phyloP scores from a whole-genome alignment of 805 yeast species.

The Myxozyma geophila region DNA sequence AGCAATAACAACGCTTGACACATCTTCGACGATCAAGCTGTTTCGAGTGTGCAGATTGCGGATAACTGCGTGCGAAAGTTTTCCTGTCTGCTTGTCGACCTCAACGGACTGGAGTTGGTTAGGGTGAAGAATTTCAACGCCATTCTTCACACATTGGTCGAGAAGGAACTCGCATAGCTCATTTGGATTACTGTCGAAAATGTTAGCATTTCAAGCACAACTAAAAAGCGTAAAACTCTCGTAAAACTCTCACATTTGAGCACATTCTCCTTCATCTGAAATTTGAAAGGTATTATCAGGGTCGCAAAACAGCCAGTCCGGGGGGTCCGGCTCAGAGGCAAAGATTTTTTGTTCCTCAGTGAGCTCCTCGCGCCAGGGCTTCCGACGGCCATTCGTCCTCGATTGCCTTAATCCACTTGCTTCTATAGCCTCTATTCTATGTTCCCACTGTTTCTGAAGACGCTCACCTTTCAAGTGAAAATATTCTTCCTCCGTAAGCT shows the following conservation, averaged over 20 bases:
- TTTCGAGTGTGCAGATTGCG: constrained; percentile 19
- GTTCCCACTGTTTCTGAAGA: constrained; percentile 9
- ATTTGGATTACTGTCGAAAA: constrained; percentile 22
- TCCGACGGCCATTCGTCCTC: background rate
- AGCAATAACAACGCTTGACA: constrained; percentile 30
- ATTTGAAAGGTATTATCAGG: constrained; percentile 25
- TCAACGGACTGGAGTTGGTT: constrained; percentile 18
- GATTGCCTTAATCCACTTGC: background rate
- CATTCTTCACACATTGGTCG: constrained; percentile 21
- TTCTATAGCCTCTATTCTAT: background rate
- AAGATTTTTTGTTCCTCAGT: constrained; percentile 21
- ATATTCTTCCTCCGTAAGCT: constrained; percentile 5
- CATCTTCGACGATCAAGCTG: constrained; percentile 6
- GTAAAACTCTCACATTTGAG: constrained; percentile 25
- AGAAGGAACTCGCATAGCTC: constrained; percentile 33
- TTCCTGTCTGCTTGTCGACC: background rate
- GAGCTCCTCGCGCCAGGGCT: constrained; percentile 1
- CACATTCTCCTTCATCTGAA: constrained; percentile 31
- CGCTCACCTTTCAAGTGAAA: constrained; percentile 6
- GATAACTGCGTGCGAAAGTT: constrained; percentile 18
- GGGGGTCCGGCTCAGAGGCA: constrained; percentile 22
- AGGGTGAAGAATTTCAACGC: constrained; percentile 34
- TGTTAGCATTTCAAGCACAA: background rate
- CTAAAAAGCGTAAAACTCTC: background rate
- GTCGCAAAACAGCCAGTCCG: constrained; percentile 35